phyloP scores from a whole-genome alignment of 441 rosid genomes.

The Geranium incanum region DNA sequence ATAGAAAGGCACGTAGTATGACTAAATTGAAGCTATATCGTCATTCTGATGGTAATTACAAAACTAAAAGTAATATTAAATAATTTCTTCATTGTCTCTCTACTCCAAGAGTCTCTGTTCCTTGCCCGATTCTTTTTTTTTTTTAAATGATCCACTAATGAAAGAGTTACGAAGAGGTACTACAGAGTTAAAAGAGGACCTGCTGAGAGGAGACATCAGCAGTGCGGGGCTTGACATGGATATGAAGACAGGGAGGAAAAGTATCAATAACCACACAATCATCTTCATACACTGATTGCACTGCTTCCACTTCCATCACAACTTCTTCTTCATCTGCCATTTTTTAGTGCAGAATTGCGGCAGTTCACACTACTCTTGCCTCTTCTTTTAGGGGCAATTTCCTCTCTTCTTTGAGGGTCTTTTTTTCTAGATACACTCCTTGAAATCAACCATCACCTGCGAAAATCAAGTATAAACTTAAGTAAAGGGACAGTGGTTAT shows the following conservation, averaged over 20 bases:
- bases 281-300: constrained; percentile 61
- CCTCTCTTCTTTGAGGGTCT: neutral
- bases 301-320: constrained; percentile 67
- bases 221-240: constrained; percentile 67
- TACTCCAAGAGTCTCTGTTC: neutral
- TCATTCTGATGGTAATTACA: neutral
- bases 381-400: neutral
- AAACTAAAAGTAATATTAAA: neutral
- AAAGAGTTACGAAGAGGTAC: neutral
- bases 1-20: neutral
- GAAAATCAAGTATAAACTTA: neutral
- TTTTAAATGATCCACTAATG: neutral
- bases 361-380: neutral
- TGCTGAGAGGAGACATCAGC: constrained; percentile 84
- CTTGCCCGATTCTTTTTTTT: neutral
- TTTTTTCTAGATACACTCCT: neutral
- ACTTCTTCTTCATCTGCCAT: constrained; percentile 58
- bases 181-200: constrained; percentile 29
- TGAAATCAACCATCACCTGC: neutral
- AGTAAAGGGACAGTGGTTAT: neutral
- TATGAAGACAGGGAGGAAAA: constrained; percentile 60
- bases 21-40: neutral
- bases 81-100: neutral
- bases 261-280: constrained; percentile 52
- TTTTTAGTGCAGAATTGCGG: neutral